A percentile compares a stretch with the other conserved stretches of the same genome.
Conservation (phyloP, 768 basidiomycete species). For the Russula griseocarnosa region DNA sequence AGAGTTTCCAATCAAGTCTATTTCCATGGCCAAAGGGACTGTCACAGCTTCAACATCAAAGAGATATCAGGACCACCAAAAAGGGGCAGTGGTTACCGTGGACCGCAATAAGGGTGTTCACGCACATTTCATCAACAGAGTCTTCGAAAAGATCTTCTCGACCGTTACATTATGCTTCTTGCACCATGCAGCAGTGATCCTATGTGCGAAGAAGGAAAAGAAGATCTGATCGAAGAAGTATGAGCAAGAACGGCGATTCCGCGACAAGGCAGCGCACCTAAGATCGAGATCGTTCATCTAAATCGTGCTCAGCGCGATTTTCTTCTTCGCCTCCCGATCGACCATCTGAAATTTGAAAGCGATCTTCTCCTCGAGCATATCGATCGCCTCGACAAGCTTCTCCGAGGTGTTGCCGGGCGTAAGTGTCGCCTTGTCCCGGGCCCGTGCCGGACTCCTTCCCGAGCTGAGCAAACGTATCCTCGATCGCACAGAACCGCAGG, state of each 20-base stretch:
- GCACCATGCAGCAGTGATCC: constrained; percentile 77
- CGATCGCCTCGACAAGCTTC: constrained; percentile 76
- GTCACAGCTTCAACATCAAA: not conserved
- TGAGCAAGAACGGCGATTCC: not conserved
- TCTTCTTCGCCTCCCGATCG: constrained; percentile 92
- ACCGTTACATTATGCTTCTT: constrained; percentile 87
- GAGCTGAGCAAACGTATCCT: constrained; percentile 70
- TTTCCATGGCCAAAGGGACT: constrained; percentile 90
- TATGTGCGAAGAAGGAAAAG: constrained; percentile 40
- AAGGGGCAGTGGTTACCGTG: not conserved
- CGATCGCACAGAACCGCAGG: constrained; percentile 63
- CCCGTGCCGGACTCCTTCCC: constrained; percentile 74
- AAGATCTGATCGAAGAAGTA: not conserved
- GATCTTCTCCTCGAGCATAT: constrained; percentile 84
- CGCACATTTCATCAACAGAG: constrained; percentile 79
- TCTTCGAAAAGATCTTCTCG: constrained; percentile 89
- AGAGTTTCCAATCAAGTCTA: constrained; percentile 82
- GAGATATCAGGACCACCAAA: not conserved
- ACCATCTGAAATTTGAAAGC: constrained; percentile 83
- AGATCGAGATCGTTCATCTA: constrained; percentile 98
- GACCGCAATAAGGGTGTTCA: constrained; percentile 18
- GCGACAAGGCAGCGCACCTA: constrained; percentile 42
- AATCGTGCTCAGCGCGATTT: constrained; percentile 88
- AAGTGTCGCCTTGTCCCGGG: constrained; percentile 33
- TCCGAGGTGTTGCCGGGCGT: constrained; percentile 61